Evolutionary conservation across 176 grass and related monocot genomes (phyloP), one percentile per base, ranked within the genome.

Genomic region (Rhynchospora tenuis): DNA sequence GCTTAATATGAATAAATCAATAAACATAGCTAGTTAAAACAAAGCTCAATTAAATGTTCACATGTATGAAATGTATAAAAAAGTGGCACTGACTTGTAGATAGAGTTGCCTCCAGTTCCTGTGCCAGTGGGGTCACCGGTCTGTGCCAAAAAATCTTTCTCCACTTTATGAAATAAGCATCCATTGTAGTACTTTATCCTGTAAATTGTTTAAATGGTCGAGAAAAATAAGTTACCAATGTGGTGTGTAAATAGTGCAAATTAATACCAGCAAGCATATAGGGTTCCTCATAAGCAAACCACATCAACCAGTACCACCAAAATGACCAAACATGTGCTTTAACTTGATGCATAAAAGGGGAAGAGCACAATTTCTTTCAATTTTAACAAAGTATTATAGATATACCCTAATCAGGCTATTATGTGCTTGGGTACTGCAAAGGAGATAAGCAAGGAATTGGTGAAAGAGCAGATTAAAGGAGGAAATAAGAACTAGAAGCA

Each of bases 131-230:
- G 93, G 33, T 98, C 96, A 0, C 96, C 93, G n/a, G 91, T 89
- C 88, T 98, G 96, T 64, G 93, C 96, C 83, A 98, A 85, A 80
- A 98, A 95, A 86, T 95, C 86, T 71, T 91, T 98, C 86, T 98
- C 91, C 86, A 98, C 96, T 86, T 93, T 98, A 84, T 98, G 93
- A 83, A 98, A 98, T 26, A 98, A 66, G 63, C 96, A 98, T 22
- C 96, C 93, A 83, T 95, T 98, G 38, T 95, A 98, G 70, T 95
- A 95, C 83, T 98, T 98, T 83, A 98, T 93, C 81, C 96, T 98
- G 86, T 26, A 19, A 76, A 75, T 55, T 28, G 8, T 19, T 16
- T 17, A 38, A 84, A 83, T 7, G 0, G 45, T 42, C 13, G 31
- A 76, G n/a, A 85, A 55, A 33, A 81, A 42, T 24, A 71, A 81